Base-by-base conservation (phyloP, 2,329 filamentous ascomycete genomes). In the Bimuria novae-zelandiae region DNA sequence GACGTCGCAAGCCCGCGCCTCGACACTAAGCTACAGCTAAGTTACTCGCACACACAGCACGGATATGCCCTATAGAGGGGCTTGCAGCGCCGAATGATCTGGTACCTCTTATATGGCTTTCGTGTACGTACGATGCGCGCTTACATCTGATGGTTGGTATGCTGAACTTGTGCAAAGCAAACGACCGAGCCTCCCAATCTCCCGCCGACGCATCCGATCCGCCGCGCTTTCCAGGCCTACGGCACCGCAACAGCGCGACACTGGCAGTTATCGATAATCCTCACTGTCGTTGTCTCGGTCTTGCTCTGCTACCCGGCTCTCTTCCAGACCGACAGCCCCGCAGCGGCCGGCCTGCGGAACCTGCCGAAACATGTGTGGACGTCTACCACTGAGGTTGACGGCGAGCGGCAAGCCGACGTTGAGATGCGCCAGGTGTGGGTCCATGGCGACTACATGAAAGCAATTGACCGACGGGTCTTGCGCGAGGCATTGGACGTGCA, bases 361-460 rank as follows among this genome's bases (percentile, higher is more conserved):
- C 77, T 92, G 7, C 89, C 89, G 25, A 86, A 88, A 65, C 88
- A 92, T 82, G 89, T 89, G 61, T 93, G 89, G 89, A 92, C 89
- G 22, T 87, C 87, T 32, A 88, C 87, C 5, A 83, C 85, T 54
- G 84, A 86, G 23, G 77, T 89, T 49, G 75, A 82, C 30, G 82
- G 82, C 42, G 77, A 77, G 49, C 73, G 75, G 4, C 67, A 75
- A 22, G 76, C 79, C 39, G 89, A 93, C 69, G 85, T 93, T n/a
- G 84, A 89, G 51, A 89, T 93, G 84, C 87, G 89, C 60, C 89
- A 89, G 52, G 82, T 90, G 51, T 93, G 89, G 89, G 82, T 93
- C 14, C 89, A 92, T 66, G 89, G 88, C 57, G 87, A 83, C 69
- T 92, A 92, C 67, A 92, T 92, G 86, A 81, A 86, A 64, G 89